phyloP scores from a whole-genome alignment of 176 grass and related monocot species.

The Triticum dicoccoides region DNA sequence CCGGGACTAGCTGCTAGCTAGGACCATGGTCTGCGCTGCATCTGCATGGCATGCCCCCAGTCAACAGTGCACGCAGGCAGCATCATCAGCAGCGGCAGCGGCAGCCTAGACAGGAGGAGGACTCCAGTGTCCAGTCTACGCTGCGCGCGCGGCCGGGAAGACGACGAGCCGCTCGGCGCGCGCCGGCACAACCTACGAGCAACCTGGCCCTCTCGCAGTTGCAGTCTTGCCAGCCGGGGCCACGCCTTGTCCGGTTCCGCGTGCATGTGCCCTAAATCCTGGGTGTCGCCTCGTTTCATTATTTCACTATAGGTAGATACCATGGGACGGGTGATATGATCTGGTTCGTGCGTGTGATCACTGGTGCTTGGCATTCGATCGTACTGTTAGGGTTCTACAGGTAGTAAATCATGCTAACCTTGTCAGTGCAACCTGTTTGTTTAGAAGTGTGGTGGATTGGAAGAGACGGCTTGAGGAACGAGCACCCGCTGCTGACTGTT shows the following conservation, averaged over 20 bases:
- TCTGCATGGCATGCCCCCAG: not conserved
- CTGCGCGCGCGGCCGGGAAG: not conserved
- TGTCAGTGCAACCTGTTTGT: too few species aligned
- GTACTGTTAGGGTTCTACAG: too few species aligned
- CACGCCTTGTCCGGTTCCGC: not conserved
- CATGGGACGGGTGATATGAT: too few species aligned
- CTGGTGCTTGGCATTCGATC: too few species aligned
- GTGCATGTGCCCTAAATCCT: not conserved
- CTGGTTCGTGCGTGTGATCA: too few species aligned
- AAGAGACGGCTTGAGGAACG: not conserved
- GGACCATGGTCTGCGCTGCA: not conserved
- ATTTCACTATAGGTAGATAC: not conserved
- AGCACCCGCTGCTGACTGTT: not conserved
- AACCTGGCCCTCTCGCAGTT: not conserved
- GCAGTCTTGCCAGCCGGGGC: not conserved
- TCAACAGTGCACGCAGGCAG: slow-evolving; percentile 5
- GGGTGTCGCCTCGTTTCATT: not conserved
- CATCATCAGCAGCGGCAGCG: not conserved
- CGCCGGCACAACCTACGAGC: not conserved
- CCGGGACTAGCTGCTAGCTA: not conserved
- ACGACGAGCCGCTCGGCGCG: not conserved
- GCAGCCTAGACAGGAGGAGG: slow-evolving; percentile 18
- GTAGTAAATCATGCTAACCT: not conserved
- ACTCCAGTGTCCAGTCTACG: not conserved
- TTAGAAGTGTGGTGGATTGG: not conserved